These are phyloP conservation scores for Hyphodiscus sp. DNA, from an alignment of 2,329 filamentous ascomycete genomes.

Conservation along the genomic window DNA sequence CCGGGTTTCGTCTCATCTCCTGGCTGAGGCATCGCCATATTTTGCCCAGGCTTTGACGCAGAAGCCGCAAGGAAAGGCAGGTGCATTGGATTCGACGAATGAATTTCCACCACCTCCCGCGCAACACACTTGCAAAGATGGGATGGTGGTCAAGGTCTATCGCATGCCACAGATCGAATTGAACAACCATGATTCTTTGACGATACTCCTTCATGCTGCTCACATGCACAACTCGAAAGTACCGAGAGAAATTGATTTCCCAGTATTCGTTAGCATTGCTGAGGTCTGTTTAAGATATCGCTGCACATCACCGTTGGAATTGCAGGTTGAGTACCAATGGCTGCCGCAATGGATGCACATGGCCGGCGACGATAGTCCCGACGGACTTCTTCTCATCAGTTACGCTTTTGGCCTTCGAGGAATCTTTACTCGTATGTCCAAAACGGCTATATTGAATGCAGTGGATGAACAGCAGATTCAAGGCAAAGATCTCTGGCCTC, in stretches of 20 bases:
- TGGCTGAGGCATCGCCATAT: conserved; percentile 45
- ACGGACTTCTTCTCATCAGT: conserved; percentile 45
- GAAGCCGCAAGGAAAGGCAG: conserved; percentile 8
- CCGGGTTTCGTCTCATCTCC: conserved; percentile 44
- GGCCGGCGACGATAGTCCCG: conserved; percentile 39
- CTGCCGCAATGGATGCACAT: conserved; percentile 45
- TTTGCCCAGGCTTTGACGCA: conserved; percentile 42
- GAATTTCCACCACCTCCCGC: conserved; percentile 26
- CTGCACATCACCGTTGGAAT: conserved; percentile 45
- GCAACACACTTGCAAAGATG: conserved; percentile 37
- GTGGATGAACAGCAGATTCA: conserved; percentile 38
- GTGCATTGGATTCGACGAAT: conserved; percentile 15
- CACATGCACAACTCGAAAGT: conserved; percentile 43
- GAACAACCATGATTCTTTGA: conserved; percentile 36
- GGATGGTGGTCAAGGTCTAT: conserved; percentile 40
- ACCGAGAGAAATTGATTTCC: conserved; percentile 41
- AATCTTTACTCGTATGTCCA: conserved; percentile 44
- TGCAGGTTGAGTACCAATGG: conserved; percentile 45
- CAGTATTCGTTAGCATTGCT: conserved; percentile 45
- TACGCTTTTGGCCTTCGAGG: conserved; percentile 45
- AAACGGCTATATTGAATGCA: conserved; percentile 42
- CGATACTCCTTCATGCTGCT: conserved; percentile 44
- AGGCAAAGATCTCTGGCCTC: conserved; percentile 39
- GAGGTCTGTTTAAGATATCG: conserved; percentile 44
- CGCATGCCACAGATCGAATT: conserved; percentile 46